phyloP scores from a whole-genome alignment of 805 yeast genomes.

The Barnettozyma botsteinii region DNA sequence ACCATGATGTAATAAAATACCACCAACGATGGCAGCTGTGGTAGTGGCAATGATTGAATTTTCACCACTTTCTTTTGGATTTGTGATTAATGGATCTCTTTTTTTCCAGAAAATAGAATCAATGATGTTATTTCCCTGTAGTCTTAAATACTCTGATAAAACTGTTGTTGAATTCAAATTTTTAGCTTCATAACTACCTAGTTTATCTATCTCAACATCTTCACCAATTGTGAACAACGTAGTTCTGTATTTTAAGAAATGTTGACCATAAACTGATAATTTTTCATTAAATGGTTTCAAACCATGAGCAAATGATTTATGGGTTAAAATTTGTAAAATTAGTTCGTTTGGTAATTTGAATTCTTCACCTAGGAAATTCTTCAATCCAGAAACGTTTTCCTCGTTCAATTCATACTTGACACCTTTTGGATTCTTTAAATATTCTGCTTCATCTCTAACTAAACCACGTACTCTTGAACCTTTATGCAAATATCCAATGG shows the following conservation, averaged over 20 bases:
- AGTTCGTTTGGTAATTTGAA: constrained; percentile 54
- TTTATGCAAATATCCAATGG: constrained; percentile 35
- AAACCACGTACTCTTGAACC: constrained; percentile 63
- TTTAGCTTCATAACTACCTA: constrained; percentile 53
- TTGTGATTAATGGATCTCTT: constrained; percentile 40
- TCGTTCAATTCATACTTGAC: constrained; percentile 46
- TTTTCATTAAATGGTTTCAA: constrained; percentile 85
- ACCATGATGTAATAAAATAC: constrained; percentile 59
- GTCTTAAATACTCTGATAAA: constrained; percentile 47
- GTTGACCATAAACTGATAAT: constrained; percentile 65
- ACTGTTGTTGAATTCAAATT: constrained; percentile 44
- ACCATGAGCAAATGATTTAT: constrained; percentile 93
- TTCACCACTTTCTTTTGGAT: constrained; percentile 49
- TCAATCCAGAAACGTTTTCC: constrained; percentile 43
- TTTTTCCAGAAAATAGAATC: constrained; percentile 62
- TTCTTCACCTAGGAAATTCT: constrained; percentile 42
- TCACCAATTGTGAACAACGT: constrained; percentile 27
- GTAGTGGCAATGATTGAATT: constrained; percentile 47
- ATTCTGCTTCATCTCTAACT: constrained; percentile 62
- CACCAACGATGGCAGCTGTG: constrained; percentile 62
- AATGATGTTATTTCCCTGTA: constrained; percentile 34
- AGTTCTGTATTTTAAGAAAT: constrained; percentile 44
- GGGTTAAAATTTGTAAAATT: constrained; percentile 78
- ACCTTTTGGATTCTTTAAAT: constrained; percentile 44
- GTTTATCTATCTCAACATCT: constrained; percentile 23